phyloP scores from a whole-genome alignment of 1,284 basidiomycete species.

The Leccinum angustisporum region DNA sequence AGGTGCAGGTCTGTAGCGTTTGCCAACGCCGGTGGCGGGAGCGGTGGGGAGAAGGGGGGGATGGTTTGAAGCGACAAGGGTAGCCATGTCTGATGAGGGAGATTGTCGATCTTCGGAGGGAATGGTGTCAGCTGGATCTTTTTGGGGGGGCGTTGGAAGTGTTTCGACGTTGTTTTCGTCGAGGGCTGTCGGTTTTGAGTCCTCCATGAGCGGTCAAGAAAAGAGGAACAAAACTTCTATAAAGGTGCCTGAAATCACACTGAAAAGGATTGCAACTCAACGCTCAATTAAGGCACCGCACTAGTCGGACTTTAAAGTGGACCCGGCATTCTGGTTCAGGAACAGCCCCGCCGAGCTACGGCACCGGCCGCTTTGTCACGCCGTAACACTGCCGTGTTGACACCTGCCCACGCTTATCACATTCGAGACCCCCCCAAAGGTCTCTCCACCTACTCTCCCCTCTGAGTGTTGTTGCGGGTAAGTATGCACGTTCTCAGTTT shows the following conservation, averaged over 20 bases:
- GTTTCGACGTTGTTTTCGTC: conserved; percentile 22
- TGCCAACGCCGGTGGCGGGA: conserved; percentile 38
- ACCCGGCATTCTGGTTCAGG: conserved; percentile 29
- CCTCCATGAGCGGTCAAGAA: conserved; percentile 34
- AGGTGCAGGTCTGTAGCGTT: conserved; percentile 73
- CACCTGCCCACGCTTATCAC: conserved; percentile 24
- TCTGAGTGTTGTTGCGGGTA: no score
- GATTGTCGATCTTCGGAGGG: conserved; percentile 4
- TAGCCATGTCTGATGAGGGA: conserved; percentile 23
- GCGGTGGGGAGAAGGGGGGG: conserved; percentile 22
- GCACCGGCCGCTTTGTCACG: conserved; percentile 32
- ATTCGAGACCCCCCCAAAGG: conserved; percentile 18
- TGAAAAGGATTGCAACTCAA: conserved; percentile 31
- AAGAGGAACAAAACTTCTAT: conserved; percentile 36
- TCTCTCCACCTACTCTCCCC: neutral
- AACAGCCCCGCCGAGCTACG: conserved; percentile 36
- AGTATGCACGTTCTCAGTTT: neutral
- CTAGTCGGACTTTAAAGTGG: conserved; percentile 30
- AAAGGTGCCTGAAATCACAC: conserved; percentile 37
- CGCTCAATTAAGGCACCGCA: conserved; percentile 37
- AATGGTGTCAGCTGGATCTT: conserved; percentile 5
- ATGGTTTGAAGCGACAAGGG: conserved; percentile 29
- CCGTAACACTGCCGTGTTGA: conserved; percentile 19
- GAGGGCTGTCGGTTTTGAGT: conserved; percentile 35
- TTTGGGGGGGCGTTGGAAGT: conserved; percentile 10